These are phyloP conservation scores for Croton setiger DNA, from an alignment of 441 rosid genomes.

Conservation along the genomic window DNA sequence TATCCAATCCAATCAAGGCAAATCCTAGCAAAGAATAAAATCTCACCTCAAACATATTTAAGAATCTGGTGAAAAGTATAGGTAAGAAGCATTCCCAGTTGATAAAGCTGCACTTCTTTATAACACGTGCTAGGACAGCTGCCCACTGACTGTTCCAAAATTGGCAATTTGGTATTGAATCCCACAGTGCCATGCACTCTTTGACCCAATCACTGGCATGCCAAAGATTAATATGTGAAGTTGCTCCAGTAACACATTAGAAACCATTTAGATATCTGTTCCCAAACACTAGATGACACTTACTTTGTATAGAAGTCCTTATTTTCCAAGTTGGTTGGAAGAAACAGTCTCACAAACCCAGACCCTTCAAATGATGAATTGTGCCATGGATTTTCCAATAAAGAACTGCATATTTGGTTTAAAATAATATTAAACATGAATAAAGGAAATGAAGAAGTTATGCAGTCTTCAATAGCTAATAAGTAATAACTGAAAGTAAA, in stretches of 20 bases:
- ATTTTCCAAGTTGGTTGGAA: slow-evolving; percentile 88
- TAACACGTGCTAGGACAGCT: slow-evolving; percentile 81
- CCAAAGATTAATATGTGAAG: slow-evolving; percentile 22
- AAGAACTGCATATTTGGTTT: slow-evolving; percentile 51
- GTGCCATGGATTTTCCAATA: slow-evolving; percentile 98
- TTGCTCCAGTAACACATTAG: slow-evolving; percentile 18
- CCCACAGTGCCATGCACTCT: slow-evolving; percentile 77
- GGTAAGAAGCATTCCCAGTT: slow-evolving; percentile 88
- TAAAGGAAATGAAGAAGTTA: slow-evolving; percentile 1
- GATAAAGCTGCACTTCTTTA: slow-evolving; percentile 74
- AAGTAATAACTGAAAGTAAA: neutral
- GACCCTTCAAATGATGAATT: slow-evolving; percentile 96
- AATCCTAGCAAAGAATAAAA: slow-evolving; percentile 5
- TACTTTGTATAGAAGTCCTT: slow-evolving; percentile 89
- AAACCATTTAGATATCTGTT: slow-evolving; percentile 27
- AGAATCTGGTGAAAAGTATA: slow-evolving; percentile 68
- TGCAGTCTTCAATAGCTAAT: neutral
- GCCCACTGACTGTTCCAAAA: slow-evolving; percentile 99
- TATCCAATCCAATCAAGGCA: neutral
- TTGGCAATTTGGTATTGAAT: slow-evolving; percentile 93
- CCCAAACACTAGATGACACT: slow-evolving; percentile 29
- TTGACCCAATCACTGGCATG: slow-evolving; percentile 75
- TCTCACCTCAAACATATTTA: slow-evolving; percentile 99
- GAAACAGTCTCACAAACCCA: slow-evolving; percentile 94
- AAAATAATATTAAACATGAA: slow-evolving; percentile 4